Evolutionary conservation across 768 basidiomycete genomes (phyloP).

Genomic region (Rhizopogon vesiculosus): DNA sequence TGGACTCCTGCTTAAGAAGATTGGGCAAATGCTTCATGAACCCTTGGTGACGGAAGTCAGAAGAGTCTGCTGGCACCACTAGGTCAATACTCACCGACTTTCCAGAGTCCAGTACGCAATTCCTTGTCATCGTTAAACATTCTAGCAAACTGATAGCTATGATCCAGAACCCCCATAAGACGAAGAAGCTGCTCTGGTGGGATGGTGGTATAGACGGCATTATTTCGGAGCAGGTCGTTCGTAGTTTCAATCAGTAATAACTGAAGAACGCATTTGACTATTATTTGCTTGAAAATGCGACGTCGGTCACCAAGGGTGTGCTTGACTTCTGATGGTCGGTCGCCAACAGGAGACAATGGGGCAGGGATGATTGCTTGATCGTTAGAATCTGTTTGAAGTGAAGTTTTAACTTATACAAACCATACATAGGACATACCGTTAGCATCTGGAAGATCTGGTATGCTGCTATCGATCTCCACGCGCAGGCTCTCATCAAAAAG

Average conservation of each 20-base stretch:
- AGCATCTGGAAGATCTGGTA: constrained; percentile 51
- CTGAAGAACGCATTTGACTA: constrained; percentile 98
- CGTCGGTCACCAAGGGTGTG: constrained; percentile 69
- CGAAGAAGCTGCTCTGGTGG: constrained; percentile 91
- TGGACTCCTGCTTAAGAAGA: constrained; percentile 96
- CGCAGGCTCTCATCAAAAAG: constrained; percentile 90
- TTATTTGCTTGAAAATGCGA: constrained; percentile 95
- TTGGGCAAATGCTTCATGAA: constrained; percentile 99
- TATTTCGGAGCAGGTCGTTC: constrained; percentile 89
- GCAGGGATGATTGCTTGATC: constrained; percentile 77
- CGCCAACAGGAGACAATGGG: constrained; percentile 76
- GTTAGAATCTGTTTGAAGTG: constrained; percentile 46
- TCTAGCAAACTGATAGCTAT: constrained; percentile 96
- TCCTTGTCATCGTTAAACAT: constrained; percentile 99
- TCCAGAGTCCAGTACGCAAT: constrained; percentile 93
- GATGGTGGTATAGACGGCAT: constrained; percentile 88
- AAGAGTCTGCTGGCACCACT: background rate
- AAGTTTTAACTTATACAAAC: constrained; percentile 4
- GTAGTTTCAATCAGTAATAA: constrained; percentile 95
- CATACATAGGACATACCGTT: constrained; percentile 17
- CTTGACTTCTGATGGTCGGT: constrained; percentile 45
- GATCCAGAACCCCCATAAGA: constrained; percentile 93
- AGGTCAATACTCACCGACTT: constrained; percentile 74
- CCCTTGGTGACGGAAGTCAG: constrained; percentile 40
- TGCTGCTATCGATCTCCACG: constrained; percentile 67